phyloP scores from a whole-genome alignment of 2,329 filamentous ascomycete genomes.

The Nemania sp. region DNA sequence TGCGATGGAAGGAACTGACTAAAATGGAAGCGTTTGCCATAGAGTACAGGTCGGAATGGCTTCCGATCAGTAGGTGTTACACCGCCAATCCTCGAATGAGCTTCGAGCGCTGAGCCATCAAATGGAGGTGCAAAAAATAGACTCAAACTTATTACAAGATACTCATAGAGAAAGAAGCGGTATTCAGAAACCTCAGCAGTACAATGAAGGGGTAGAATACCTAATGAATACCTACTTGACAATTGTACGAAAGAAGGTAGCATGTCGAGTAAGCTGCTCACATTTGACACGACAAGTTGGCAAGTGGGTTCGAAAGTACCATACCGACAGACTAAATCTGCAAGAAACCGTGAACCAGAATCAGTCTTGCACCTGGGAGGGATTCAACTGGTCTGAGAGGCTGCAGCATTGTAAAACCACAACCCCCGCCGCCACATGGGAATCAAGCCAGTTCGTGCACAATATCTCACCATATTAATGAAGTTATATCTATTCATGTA shows the following conservation, averaged over 20 bases:
- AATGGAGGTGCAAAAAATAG: constrained; percentile 36
- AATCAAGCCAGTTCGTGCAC: constrained; percentile 26
- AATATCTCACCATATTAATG: not conserved
- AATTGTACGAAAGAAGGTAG: constrained; percentile 35
- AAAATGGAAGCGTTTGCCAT: constrained; percentile 40
- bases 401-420: constrained; percentile 30
- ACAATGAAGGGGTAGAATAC: constrained; percentile 26
- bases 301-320: constrained; percentile 44
- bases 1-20: constrained; percentile 42
- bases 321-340: constrained; percentile 46
- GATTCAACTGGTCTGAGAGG: constrained; percentile 17
- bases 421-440: constrained; percentile 33
- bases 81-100: constrained; percentile 47
- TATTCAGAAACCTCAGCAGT: constrained; percentile 19
- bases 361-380: constrained; percentile 39
- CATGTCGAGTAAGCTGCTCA: constrained; percentile 42
- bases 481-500: constrained; percentile 16
- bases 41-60: constrained; percentile 37
- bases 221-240: constrained; percentile 14
- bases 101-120: constrained; percentile 38
- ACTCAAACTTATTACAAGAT: constrained; percentile 36
- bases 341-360: constrained; percentile 45
- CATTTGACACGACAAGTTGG: constrained; percentile 42
- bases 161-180: constrained; percentile 1
- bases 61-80: constrained; percentile 43